phyloP scores from a whole-genome alignment of 2,329 filamentous ascomycete species.

The Xylaria sp. region DNA sequence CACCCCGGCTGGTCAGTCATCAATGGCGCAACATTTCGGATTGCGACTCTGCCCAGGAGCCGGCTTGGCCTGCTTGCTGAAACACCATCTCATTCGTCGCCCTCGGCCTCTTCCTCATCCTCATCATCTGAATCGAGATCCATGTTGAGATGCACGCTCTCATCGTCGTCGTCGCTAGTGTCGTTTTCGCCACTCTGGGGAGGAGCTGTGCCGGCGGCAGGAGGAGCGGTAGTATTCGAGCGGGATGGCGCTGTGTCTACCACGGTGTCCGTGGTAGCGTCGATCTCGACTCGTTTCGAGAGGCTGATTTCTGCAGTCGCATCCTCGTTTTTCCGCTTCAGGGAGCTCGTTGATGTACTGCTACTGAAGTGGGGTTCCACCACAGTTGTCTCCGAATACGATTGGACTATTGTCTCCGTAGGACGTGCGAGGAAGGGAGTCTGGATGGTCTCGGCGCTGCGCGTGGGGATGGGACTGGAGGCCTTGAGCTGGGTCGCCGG shows the following conservation, averaged over 20 bases:
- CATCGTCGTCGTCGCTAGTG: constrained; percentile 63
- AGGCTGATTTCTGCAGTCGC: constrained; percentile 47
- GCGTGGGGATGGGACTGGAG: constrained; percentile 24
- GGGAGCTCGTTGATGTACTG: constrained; percentile 39
- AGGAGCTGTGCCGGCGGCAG: not conserved
- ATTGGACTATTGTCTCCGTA: constrained; percentile 40
- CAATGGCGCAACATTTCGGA: constrained; percentile 2
- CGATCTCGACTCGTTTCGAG: constrained; percentile 55
- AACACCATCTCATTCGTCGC: constrained; percentile 18
- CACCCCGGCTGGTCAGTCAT: not conserved
- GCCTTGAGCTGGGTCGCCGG: constrained; percentile 28
- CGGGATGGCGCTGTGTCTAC: constrained; percentile 27
- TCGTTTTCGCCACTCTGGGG: constrained; percentile 56
- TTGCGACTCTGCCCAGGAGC: constrained; percentile 15
- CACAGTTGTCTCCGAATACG: constrained; percentile 34
- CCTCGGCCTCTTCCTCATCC: constrained; percentile 53
- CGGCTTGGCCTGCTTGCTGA: not conserved
- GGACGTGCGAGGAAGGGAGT: constrained; percentile 44
- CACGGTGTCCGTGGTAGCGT: constrained; percentile 41
- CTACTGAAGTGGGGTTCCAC: constrained; percentile 23
- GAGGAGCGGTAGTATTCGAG: not conserved
- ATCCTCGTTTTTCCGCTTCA: constrained; percentile 59
- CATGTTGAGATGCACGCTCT: constrained; percentile 69
- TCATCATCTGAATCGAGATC: constrained; percentile 59
- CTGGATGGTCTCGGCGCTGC: constrained; percentile 32